phyloP scores from a whole-genome alignment of 768 basidiomycete species.

The Wakefieldia striispora region DNA sequence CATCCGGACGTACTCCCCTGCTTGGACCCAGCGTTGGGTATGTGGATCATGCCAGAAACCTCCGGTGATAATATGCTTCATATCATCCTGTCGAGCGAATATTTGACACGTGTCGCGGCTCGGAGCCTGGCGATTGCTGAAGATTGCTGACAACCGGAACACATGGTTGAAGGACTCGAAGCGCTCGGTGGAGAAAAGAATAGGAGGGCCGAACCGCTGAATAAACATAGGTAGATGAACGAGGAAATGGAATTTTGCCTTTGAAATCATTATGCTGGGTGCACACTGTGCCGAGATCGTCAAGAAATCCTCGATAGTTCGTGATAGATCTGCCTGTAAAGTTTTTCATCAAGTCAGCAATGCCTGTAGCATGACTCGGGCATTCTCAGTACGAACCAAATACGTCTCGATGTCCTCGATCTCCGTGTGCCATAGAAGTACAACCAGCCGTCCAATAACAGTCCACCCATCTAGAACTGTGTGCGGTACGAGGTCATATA shows the following conservation, averaged over 20 bases:
- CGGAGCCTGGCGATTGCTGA: background rate
- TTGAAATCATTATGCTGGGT: background rate
- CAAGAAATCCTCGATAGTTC: background rate
- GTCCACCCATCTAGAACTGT: conserved; percentile 29
- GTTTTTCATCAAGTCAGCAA: too few species aligned
- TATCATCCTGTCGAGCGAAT: background rate
- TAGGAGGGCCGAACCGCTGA: background rate
- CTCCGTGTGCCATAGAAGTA: conserved; percentile 41
- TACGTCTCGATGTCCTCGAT: conserved; percentile 39
- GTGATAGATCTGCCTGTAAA: background rate
- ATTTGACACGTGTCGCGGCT: background rate
- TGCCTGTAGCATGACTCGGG: too few species aligned
- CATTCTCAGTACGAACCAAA: conserved; percentile 15
- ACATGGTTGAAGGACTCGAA: background rate
- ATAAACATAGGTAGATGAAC: background rate
- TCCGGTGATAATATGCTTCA: background rate
- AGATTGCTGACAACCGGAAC: background rate
- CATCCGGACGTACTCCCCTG: too few species aligned
- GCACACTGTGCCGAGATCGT: background rate
- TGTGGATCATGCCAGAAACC: too few species aligned
- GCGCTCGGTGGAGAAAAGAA: background rate
- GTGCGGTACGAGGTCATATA: conserved; percentile 31
- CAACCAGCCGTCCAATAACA: conserved; percentile 33
- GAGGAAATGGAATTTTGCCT: background rate
- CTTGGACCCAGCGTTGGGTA: too few species aligned